These are phyloP conservation scores for Phascolomyces articulosus DNA, from an alignment of 371 early-diverging fungal genomes.

Conservation along the genomic window DNA sequence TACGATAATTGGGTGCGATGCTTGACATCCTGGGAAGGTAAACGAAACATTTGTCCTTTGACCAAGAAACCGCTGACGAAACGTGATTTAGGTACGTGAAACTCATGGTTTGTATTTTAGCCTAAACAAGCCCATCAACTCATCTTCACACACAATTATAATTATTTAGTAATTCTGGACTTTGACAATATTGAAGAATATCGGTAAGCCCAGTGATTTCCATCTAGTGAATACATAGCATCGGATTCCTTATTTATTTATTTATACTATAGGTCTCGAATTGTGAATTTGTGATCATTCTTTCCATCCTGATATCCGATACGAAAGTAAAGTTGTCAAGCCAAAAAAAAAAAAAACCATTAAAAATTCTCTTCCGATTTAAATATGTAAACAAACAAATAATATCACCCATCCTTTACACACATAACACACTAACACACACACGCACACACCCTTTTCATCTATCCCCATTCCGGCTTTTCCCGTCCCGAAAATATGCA, in stretches of 20 bases:
- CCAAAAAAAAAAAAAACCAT: not conserved
- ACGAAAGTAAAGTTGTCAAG: too few species aligned
- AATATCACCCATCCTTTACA: too few species aligned
- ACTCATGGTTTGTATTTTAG: not conserved
- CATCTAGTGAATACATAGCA: not conserved
- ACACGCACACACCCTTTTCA: not conserved
- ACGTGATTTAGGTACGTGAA: constrained; percentile 73
- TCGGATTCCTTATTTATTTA: too few species aligned
- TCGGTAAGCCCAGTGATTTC: constrained; percentile 31
- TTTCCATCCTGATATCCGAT: too few species aligned
- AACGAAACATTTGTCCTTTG: constrained; percentile 89
- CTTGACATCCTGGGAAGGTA: constrained; percentile 75
- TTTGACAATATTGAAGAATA: constrained; percentile 87
- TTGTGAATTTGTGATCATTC: constrained; percentile 14
- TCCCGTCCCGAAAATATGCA: constrained; percentile 6
- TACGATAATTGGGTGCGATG: constrained; percentile 94
- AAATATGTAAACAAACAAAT: not conserved
- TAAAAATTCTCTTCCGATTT: not conserved
- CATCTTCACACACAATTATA: not conserved
- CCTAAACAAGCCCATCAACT: not conserved
- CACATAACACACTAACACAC: not conserved
- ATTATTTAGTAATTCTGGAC: constrained; percentile 66
- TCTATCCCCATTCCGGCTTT: constrained; percentile 6
- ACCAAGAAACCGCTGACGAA: constrained; percentile 92
- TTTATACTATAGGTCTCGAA: constrained; percentile 8